Percentiles rank a stretch among this genome's conserved stretches.
phyloP scores from a whole-genome alignment of 352 stramenopile genomes.

The Globisporangium iwayamae region DNA sequence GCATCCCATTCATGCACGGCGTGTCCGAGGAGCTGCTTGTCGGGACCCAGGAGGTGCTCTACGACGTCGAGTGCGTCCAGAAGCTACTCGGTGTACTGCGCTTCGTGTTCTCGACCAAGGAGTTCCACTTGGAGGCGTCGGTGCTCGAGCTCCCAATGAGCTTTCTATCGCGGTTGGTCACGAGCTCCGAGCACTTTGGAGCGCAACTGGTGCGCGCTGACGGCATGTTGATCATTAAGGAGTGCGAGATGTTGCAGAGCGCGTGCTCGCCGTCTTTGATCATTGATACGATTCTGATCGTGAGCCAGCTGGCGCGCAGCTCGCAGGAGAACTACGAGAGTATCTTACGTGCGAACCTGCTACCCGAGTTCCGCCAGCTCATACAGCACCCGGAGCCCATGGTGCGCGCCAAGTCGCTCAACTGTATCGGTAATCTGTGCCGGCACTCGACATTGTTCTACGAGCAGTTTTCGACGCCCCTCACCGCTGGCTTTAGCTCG shows the following conservation, averaged over 20 bases:
- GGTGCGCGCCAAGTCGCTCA: constrained; percentile 86
- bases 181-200: constrained; percentile 82
- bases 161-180: constrained; percentile 82
- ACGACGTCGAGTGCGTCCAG: constrained; percentile 61
- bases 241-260: constrained; percentile 48
- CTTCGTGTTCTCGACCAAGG: constrained; percentile 53
- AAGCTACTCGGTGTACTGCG: constrained; percentile 61
- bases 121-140: constrained; percentile 50
- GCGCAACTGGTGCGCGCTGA: constrained; percentile 70
- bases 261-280: constrained; percentile 57
- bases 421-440: constrained; percentile 92
- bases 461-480: constrained; percentile 36
- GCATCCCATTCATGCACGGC: constrained; percentile 71
- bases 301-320: constrained; percentile 85
- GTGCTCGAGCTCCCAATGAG: constrained; percentile 71
- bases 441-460: constrained; percentile 91
- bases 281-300: constrained; percentile 78
- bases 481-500: constrained; percentile 18
- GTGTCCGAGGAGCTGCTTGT: constrained; percentile 65
- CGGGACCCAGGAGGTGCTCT: constrained; percentile 66
- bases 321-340: constrained; percentile 68
- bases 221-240: constrained; percentile 67
- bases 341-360: constrained; percentile 50
- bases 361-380: constrained; percentile 54
- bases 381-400: constrained; percentile 62